Percentiles rank a stretch among this genome's conserved stretches.
These are phyloP conservation scores for Peronosclerospora sorghi DNA, from an alignment of 352 stramenopile genomes.

Conservation along the genomic window DNA sequence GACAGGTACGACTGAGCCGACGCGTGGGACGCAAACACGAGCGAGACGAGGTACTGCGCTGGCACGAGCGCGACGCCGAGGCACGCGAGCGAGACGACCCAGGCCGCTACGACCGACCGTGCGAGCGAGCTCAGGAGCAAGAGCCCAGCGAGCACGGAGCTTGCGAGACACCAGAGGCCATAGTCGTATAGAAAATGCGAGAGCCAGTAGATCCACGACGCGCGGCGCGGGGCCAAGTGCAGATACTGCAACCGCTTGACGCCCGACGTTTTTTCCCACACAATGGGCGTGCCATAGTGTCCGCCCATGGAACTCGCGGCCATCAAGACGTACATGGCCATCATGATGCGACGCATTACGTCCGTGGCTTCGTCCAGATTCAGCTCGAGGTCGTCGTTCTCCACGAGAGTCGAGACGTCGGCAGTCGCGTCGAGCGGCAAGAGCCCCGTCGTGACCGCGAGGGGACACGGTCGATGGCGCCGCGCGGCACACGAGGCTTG, in stretches of 20 bases:
- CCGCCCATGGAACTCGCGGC: slow-evolving; percentile 50
- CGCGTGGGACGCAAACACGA: slow-evolving; percentile 66
- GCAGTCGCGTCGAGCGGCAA: slow-evolving; percentile 11
- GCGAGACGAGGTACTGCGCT: slow-evolving; percentile 51
- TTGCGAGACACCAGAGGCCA: slow-evolving; percentile 26
- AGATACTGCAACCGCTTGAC: slow-evolving; percentile 68
- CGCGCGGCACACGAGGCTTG: slow-evolving; percentile 37
- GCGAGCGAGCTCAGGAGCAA: slow-evolving; percentile 29
- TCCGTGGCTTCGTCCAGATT: slow-evolving; percentile 25
- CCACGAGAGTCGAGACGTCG: too few species aligned
- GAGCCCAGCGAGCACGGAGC: too few species aligned
- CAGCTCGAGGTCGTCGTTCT: slow-evolving; percentile 7
- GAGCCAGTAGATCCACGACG: slow-evolving; percentile 55
- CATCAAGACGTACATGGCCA: slow-evolving; percentile 76
- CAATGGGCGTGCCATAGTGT: slow-evolving; percentile 51
- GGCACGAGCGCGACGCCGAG: slow-evolving; percentile 50
- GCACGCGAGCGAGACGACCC: slow-evolving; percentile 22
- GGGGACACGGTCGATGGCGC: slow-evolving; percentile 15
- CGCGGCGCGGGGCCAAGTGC: slow-evolving; percentile 37
- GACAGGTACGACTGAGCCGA: slow-evolving; percentile 74
- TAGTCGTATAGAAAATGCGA: slow-evolving; percentile 64
- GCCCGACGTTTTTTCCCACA: slow-evolving; percentile 59
- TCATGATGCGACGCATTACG: slow-evolving; percentile 81
- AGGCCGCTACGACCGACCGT: slow-evolving; percentile 25
- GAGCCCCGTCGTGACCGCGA: slow-evolving; percentile 12